Conservation (phyloP, 1,284 basidiomycete species). For the Marasmius sp. region DNA sequence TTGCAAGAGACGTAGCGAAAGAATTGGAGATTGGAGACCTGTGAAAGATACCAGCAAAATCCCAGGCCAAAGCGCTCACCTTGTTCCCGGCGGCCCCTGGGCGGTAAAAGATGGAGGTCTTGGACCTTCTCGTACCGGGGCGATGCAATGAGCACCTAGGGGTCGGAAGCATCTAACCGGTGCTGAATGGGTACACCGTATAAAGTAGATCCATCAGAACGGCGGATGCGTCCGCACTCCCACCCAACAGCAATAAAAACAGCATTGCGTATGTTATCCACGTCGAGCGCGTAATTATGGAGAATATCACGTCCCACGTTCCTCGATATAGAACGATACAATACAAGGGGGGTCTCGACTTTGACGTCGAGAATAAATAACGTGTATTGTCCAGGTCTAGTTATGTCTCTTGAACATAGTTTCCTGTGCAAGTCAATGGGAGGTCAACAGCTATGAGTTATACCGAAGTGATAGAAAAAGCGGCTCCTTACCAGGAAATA, state of each 20-base stretch:
- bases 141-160: too few relatives aligned
- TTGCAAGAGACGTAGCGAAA: too few relatives aligned
- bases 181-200: too few relatives aligned
- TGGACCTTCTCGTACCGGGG: too few relatives aligned
- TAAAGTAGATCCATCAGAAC: too few relatives aligned
- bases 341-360: background rate
- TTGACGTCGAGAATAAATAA: background rate
- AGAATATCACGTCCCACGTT: background rate
- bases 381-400: background rate
- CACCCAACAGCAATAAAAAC: background rate
- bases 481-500: constrained; percentile 84
- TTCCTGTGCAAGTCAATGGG: constrained; percentile 30
- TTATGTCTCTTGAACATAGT: constrained; percentile 53
- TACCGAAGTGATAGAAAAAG: background rate
- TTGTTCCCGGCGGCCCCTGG: too few relatives aligned
- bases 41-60: too few relatives aligned
- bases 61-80: too few relatives aligned
- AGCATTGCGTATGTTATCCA: background rate
- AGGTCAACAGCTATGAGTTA: background rate
- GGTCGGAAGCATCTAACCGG: too few relatives aligned
- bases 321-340: background rate
- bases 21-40: too few relatives aligned
- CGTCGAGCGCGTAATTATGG: background rate
- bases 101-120: too few relatives aligned
- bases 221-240: background rate